Base-by-base conservation (phyloP, 2,329 filamentous ascomycete genomes). In the Shiraia bambusicola region DNA sequence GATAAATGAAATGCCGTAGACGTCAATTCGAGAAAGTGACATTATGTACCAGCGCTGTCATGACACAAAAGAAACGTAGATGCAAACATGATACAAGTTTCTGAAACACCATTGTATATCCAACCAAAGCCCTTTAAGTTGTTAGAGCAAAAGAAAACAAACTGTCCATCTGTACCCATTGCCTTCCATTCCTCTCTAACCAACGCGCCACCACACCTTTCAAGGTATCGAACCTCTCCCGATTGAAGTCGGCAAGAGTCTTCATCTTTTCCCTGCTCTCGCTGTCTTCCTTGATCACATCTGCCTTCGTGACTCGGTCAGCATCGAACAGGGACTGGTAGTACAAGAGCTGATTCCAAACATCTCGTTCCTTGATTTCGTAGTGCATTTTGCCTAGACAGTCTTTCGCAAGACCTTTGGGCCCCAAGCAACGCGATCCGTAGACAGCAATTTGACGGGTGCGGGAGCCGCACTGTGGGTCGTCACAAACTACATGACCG, bases 271-370 rank as follows among this genome's bases (percentile, higher is more conserved):
- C 60, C 78, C 49, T 82, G 74, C 1, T 66, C 71, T 45, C 67
- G 3, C 22, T 55, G 25, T 79, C 83, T 28, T 86, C 84, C 46
- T 76, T 78, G 49, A 82, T 78, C 4, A 38, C 50, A 4, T 58
- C 73, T 6, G 72, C 72, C 41, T 59, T 66, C 51, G 81, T 81
- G 11, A 86, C 86, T 71, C 88, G 89, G 49, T 97, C 91, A 3
- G 94, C 86, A 69, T 98, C 91, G 76, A 90, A 98, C 40, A 97
- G 71, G 34, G 79, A 79, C 22, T 86, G 80, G 65, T 91, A 87
- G 72, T 95, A 98, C 40, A 97, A 73, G 28, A 98, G 76, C 71
- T 98, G 93, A 68, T 95, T 97, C 73, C 96, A 97, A 45, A 97
- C 79, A 59, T 86, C 85, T 71, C 93, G 92, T 72, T 97, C 93